Evolutionary conservation across 2,329 filamentous ascomycete genomes (phyloP), one percentile per base, ranked within the genome.

Genomic region (Trichoderma sp.): DNA sequence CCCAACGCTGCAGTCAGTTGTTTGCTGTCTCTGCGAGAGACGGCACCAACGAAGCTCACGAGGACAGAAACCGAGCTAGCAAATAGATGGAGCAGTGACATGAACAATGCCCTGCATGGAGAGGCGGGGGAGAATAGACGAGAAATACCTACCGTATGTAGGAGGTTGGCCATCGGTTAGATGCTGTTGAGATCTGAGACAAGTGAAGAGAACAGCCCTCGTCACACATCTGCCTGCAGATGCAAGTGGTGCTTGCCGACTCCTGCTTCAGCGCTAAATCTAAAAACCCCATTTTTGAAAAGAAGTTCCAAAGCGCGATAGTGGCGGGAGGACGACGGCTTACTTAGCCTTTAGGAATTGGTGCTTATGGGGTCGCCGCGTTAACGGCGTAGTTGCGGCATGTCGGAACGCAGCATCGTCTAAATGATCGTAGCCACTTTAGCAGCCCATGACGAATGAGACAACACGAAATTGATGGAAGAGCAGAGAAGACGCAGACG

Each of bases 41-140:
- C 34, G 34, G 51, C 61, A 51, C 61, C 61, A 55, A 65, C 51
- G 26, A 56, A 24, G 61, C 61, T 65, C 61, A 65, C 61, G 61
- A 65, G 61, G 61, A 55, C 61, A 66, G 32, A 43, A 58, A 66
- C 49, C 16, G 34, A 39, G 49, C 60, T 65, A 65, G 61, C 34
- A n/a, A 34, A 14, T 66, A 21, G 46, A 51, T 51, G 63, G 63
- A 54, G 51, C 24, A 56, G n/a, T 65, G 21, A 34, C 34, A 34
- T 43, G 46, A 24, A 49, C 39, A 66, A 58, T 43, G 34, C 32
- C 61, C 61, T 65, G 61, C 61, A 65, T 39, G n/a, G 30, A 24
- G 51, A 54, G 61, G 61, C 58, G 58, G 60, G 60, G 60, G 14
- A 28, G 6, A 30, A 49, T 46, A 39, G 49, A 54, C 32, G 49